Conservation (phyloP, 352 stramenopile genomes). For the Phytophthora megakarya region DNA sequence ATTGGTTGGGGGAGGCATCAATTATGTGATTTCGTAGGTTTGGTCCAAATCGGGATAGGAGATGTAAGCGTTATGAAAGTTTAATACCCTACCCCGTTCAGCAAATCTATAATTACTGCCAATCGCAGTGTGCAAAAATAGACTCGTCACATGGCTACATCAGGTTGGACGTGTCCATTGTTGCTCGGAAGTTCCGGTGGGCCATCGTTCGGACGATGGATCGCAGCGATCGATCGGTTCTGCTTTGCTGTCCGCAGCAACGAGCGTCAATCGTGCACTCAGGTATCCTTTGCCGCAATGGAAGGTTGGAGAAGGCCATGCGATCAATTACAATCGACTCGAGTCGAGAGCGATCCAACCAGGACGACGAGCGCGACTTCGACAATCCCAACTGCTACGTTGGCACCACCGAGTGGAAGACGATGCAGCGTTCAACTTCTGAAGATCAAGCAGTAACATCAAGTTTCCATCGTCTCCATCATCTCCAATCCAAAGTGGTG, state of each 20-base stretch:
- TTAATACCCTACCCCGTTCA: not conserved
- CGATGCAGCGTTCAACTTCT: constrained; percentile 21
- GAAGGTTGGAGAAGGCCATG: not conserved
- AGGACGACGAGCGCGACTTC: constrained; percentile 21
- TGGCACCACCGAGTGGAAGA: not conserved
- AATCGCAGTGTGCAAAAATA: constrained; percentile 17
- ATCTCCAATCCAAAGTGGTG: constrained; percentile 40
- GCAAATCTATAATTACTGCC: constrained; percentile 15
- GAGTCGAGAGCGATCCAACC: constrained; percentile 23
- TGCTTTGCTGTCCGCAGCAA: constrained; percentile 5
- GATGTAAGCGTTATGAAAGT: not conserved
- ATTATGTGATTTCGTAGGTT: constrained; percentile 23
- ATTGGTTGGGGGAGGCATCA: constrained; percentile 34
- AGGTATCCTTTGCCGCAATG: too few relatives aligned
- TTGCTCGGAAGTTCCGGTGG: constrained; percentile 1
- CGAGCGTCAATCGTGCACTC: constrained; percentile 1
- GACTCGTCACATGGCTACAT: constrained; percentile 37
- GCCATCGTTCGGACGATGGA: constrained; percentile 24
- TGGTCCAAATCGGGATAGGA: not conserved
- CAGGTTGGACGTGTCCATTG: not conserved
- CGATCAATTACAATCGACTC: constrained; percentile 3
- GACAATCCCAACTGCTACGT: constrained; percentile 1
- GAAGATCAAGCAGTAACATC: constrained; percentile 12
- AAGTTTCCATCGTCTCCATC: not conserved
- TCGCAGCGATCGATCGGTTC: constrained; percentile 9